Base-by-base conservation (phyloP, 176 grass and related monocot species). In the Eragrostis curvula region DNA sequence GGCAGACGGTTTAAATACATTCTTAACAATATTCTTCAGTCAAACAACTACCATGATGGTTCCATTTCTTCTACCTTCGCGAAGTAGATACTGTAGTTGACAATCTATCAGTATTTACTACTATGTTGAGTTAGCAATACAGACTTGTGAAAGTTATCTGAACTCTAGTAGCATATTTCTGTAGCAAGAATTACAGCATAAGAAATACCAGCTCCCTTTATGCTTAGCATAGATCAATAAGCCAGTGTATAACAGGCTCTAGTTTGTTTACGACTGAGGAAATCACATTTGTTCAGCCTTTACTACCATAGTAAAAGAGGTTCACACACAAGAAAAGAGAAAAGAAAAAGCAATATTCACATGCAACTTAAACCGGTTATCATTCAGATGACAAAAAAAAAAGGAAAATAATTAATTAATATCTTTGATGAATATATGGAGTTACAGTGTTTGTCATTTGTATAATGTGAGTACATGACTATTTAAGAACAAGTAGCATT, bases 41-140 rank as follows among this genome's bases (percentile, higher is more conserved):
- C 71, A 20, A 44, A 65, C 46, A 73, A 85, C 67, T 63, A 73
- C 40, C 46, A 43, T 30, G 23, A 73, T 53, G 21, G 24, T 68
- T 68, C 5, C 18, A 55, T 79, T 41, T 21, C 1, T 18, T 72
- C 47, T 75, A 10, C 7, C 39, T 47, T 36, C 32, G 21, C 4
- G 25, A 50, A 81, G 49, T 15, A 75, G 15, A 81, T 59, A 74
- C 5, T 29, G 39, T 51, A 58, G 32, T 43, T 21, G n/a, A 69
- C 12, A 43, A 44, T 77, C 27, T 23, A 86, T 76, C 42, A 63
- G 48, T 3, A 1, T 63, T 61, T 28, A 28, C 6, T 63, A 36
- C 3, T 39, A 6, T 42, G 56, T 77, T 83, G 8, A 71, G 32
- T 15, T 66, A 20, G 11, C 42, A 3, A 20, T 73, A 66, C 12